phyloP scores from a whole-genome alignment of 805 yeast genomes.

The Wickerhamomyces subpelliculosus region DNA sequence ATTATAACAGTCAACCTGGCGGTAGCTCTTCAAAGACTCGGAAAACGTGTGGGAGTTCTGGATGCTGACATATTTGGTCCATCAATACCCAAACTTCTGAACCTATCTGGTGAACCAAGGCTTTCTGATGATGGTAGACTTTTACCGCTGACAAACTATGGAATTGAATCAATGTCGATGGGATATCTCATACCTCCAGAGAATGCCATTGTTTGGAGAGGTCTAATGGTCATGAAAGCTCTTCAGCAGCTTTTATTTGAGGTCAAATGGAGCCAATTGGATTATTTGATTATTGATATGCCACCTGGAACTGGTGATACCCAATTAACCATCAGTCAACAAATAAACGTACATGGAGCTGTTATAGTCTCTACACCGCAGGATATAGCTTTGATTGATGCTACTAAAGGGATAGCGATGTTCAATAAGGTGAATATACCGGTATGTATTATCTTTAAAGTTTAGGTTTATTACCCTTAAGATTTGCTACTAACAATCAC shows the following conservation, averaged over 20 bases:
- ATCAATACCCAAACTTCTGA: slow-evolving; percentile 65
- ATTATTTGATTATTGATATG: slow-evolving; percentile 70
- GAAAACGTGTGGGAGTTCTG: slow-evolving; percentile 57
- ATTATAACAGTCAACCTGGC: slow-evolving; percentile 48
- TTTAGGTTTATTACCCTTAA: neutral
- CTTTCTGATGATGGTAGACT: slow-evolving; percentile 45
- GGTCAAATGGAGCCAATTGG: slow-evolving; percentile 66
- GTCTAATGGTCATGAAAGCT: slow-evolving; percentile 82
- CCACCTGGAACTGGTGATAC: slow-evolving; percentile 94
- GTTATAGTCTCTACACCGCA: slow-evolving; percentile 82
- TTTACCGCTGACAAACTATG: slow-evolving; percentile 65
- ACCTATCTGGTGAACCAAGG: slow-evolving; percentile 65
- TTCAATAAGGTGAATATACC: slow-evolving; percentile 67
- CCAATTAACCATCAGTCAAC: slow-evolving; percentile 77
- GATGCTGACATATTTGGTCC: slow-evolving; percentile 88
- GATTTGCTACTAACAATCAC: neutral
- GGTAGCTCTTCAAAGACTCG: slow-evolving; percentile 44
- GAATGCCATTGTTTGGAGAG: slow-evolving; percentile 79
- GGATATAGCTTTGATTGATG: slow-evolving; percentile 77
- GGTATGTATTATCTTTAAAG: slow-evolving; percentile 3
- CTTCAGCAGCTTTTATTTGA: slow-evolving; percentile 78
- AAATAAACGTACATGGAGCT: slow-evolving; percentile 69
- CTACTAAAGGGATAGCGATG: slow-evolving; percentile 74
- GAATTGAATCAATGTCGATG: slow-evolving; percentile 84
- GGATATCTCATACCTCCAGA: slow-evolving; percentile 66